phyloP scores from a whole-genome alignment of 2,329 filamentous ascomycete genomes.

The Penicillium corylophilum region DNA sequence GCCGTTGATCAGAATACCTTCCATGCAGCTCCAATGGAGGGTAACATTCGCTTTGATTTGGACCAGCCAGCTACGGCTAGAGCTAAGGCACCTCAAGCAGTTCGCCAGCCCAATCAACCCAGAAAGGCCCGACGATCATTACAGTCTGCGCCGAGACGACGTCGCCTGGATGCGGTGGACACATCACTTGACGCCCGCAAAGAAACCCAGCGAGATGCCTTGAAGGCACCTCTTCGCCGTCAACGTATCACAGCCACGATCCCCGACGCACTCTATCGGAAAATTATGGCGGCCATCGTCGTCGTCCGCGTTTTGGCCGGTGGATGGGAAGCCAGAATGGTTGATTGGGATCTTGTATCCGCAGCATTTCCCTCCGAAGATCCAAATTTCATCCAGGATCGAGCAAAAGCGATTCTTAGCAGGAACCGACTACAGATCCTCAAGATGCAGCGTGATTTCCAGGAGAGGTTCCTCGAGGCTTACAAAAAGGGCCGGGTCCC shows the following conservation, averaged over 20 bases:
- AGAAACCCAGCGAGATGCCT: neutral
- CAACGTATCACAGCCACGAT: conserved; percentile 23
- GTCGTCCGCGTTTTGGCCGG: conserved; percentile 48
- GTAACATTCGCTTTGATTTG: conserved; percentile 34
- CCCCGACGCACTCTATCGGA: conserved; percentile 30
- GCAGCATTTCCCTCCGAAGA: conserved; percentile 43
- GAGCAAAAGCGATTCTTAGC: conserved; percentile 40
- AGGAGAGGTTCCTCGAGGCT: conserved; percentile 46
- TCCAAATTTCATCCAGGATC: conserved; percentile 36
- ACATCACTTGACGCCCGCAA: conserved; percentile 2
- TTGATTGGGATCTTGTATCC: conserved; percentile 49
- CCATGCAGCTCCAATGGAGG: conserved; percentile 31
- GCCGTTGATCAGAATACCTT: conserved; percentile 29
- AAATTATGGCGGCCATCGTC: conserved; percentile 44
- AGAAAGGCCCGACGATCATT: neutral
- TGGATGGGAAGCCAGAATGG: conserved; percentile 40
- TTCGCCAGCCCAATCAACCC: neutral
- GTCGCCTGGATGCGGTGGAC: conserved; percentile 30
- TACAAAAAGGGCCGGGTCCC: conserved; percentile 46
- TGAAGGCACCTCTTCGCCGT: conserved; percentile 5
- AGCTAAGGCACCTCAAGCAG: neutral
- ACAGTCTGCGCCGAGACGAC: conserved; percentile 13
- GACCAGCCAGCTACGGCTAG: conserved; percentile 23
- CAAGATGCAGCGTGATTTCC: conserved; percentile 49
- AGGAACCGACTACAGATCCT: conserved; percentile 42